These are phyloP conservation scores for Smittium culicis DNA, from an alignment of 371 early-diverging fungal species.

Conservation along the genomic window DNA sequence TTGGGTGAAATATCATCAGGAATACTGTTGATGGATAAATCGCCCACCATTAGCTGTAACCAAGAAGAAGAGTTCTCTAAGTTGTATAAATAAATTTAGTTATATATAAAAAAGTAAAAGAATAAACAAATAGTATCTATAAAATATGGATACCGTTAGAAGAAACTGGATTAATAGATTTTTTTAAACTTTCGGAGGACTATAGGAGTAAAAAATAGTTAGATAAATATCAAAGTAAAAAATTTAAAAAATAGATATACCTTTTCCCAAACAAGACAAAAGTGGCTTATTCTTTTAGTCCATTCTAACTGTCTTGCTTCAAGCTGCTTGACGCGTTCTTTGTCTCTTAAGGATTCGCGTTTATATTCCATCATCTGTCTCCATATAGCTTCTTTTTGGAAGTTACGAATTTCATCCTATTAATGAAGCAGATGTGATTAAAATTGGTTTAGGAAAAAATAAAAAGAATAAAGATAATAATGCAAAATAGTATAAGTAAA, in stretches of 20 bases:
- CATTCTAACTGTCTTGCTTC: constrained; percentile 31
- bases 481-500: not conserved
- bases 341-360: constrained; percentile 36
- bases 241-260: constrained; percentile 9
- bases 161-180: not conserved
- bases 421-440: not conserved
- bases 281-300: constrained; percentile 20
- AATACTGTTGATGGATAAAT: not conserved
- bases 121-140: not conserved
- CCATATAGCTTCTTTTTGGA: constrained; percentile 70
- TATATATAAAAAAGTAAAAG: not conserved
- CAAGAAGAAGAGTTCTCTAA: not conserved
- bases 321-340: constrained; percentile 26
- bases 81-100: not conserved
- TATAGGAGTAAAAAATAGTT: not conserved
- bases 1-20: not conserved
- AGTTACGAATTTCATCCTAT: constrained; percentile 36
- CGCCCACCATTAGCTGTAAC: not conserved
- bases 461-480: constrained; percentile 3
- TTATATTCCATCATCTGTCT: constrained; percentile 72
- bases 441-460: constrained; percentile 3
- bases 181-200: not conserved
- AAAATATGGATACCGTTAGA: not conserved
- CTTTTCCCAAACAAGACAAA: constrained; percentile 26
- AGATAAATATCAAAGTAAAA: not conserved